Base-by-base conservation (phyloP, 305 asterid genomes). In the Fraxinus ornus region DNA sequence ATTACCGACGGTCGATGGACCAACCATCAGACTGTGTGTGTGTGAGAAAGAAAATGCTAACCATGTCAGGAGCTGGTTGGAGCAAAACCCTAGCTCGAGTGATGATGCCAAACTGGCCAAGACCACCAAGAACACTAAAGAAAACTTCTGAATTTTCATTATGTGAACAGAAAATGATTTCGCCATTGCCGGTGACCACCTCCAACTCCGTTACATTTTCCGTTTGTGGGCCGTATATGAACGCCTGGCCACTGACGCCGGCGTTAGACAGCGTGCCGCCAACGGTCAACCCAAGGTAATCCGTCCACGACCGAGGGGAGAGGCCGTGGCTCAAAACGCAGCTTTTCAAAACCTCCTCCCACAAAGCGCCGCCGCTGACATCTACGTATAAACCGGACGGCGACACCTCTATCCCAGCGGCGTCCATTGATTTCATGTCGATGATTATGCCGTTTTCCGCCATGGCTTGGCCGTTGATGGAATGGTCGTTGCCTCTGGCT, bases 201-300 rank as follows among this genome's bases (percentile, higher is more conserved):
- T 95, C 99, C 71, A 95, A 35, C 90, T 95, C 98, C 84, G 94
- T 93, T 4, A 93, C 97, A 79, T 93, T 93, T n/a, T 93, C 93
- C 83, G 97, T 89, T 80, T 95, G 98, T 0, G 98, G 98, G 0
- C 99, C 99, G 77, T 80, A 84, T 1, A 80, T 66, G 83, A 94
- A 95, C 0, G 94, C 72, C 92, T 95, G 99, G 0, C 99, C 99
- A 36, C 99, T 93, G 2, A 95, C 94, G 72, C 99, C 97, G 87
- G 94, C 99, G 90, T 95, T 93, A 2, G 98, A 94, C n/a, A 95
- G 82, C 73, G 99, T 94, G 55, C 98, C 99, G 1, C 99, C 99
- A 4, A 95, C 97, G 78, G 99, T 95, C 57, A 95, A 82, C 2
- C 92, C 95, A 13, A 95, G 81, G 79, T 95, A 95, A 75, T 94